Evolutionary conservation across 805 yeast species (phyloP), one percentile per base, ranked within the genome.

Genomic region (Suhomyces vadensis): DNA sequence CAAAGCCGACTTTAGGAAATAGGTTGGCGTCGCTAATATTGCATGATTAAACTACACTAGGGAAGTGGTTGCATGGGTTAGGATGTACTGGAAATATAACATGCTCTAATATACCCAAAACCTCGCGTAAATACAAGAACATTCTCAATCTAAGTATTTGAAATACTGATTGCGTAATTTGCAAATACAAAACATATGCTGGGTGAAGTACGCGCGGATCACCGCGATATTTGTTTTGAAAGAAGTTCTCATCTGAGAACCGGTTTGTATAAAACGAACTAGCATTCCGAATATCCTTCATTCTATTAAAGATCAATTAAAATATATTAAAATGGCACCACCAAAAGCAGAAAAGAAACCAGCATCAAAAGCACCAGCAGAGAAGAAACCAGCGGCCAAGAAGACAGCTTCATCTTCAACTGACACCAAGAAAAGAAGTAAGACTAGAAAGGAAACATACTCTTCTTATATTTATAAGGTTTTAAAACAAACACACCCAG

Each of bases 331-430:
- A 54, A 63, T 63, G 68, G 67, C 69, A 43, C 68, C 67, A 49
- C 52, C 54, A 40, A 63, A 64, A 53, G 69, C 69, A 50, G 69
- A 64, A 56, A 64, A 64, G 67, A 64, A 64, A 58, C 69, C 69
- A 36, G 69, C 69, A 47, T 62, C 69, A 48, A 64, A 64, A 57
- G 68, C 68, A 37, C 69, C 69, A 51, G 69, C 69, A 56, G 69
- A 64, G 56, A 64, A 64, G 65, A 64, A 64, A 61, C 69, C 69
- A 49, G 69, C 69, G 48, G 69, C 69, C 47, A 63, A 61, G 63
- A 62, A 61, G 57, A 62, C 60, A 57, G 56, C 65, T 48, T 57
- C 69, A 42, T 54, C 67, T 39, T 46, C 65, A 22, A 47, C 52
- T 35, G 67, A 57, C 43, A 42, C 63, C 43, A 64, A 64, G 64